Base-by-base conservation (phyloP, 441 rosid species). In the Capsella rubella region DNA sequence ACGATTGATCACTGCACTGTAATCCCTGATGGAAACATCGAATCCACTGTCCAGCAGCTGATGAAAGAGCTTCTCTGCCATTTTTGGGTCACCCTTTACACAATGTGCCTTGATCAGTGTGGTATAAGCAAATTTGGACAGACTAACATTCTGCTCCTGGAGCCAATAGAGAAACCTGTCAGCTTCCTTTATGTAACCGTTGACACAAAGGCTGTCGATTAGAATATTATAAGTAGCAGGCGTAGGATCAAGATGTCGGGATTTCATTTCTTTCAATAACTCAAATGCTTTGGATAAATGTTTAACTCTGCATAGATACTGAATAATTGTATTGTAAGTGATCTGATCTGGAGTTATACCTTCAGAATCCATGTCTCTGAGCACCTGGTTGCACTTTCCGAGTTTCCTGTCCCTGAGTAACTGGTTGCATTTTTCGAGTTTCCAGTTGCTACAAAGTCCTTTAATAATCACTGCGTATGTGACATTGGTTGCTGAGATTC, bases 101-200 rank as follows among this genome's bases (percentile, higher is more conserved):
- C 96, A 90, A 77, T 90, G 91, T 63, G 89, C 95, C 76, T 87
- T 92, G 74, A 92, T 86, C 70, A 92, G 52, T 37, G 90, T 80
- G 60, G 85, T 84, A 77, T 87, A 92, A 67, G 91, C 87, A 79
- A 83, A 74, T 73, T 85, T 92, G 16, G 82, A 76, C 73, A 89
- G 63, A 52, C 43, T 72, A 52, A 79, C 67, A 58, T 76, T 76
- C 64, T 2, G 35, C 64, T 66, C 82, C 69, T 82, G 90, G 65
- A 92, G 92, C 54, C 75, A 80, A 80, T 45, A 50, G 64, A 90
- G 59, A 45, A 90, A 79, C 53, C 14, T 68, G 62, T 90, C 89
- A 77, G 93, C 96, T 68, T 72, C 71, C 71, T 71, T 72, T 59
- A 90, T 52, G 54, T 83, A 78, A 64, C 89, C 82, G 54, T 73